These are phyloP conservation scores for Ehretia macrophylla DNA, from an alignment of 257 asterid species.

Conservation along the genomic window DNA sequence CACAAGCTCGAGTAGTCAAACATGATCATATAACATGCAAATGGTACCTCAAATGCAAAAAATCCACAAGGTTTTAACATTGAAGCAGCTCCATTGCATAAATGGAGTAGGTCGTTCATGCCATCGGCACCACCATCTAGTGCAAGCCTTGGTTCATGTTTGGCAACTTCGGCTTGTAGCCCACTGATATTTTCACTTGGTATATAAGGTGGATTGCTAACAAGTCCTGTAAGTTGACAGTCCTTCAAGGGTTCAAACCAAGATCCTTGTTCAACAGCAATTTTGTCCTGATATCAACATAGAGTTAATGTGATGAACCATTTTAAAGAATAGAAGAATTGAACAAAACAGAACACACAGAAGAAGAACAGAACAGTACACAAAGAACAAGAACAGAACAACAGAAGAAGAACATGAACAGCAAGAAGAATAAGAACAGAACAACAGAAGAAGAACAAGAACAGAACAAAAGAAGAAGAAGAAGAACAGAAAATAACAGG, in stretches of 20 bases:
- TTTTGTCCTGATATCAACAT: conserved; percentile 40
- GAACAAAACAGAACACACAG: not conserved
- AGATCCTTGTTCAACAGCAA: conserved; percentile 59
- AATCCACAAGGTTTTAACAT: conserved; percentile 79
- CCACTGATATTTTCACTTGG: conserved; percentile 63
- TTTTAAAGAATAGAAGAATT: not conserved
- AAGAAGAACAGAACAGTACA: no score
- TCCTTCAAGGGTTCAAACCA: conserved; percentile 85
- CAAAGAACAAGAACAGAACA: no score
- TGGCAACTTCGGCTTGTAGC: conserved; percentile 78
- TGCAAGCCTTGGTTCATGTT: conserved; percentile 79
- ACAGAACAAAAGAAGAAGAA: no score
- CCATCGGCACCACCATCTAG: conserved; percentile 86
- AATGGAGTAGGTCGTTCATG: conserved; percentile 59
- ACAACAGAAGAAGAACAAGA: no score
- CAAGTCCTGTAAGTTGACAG: conserved; percentile 50
- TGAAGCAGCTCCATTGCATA: conserved; percentile 66
- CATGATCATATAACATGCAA: not conserved
- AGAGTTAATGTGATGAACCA: not conserved
- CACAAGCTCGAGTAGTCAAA: no score
- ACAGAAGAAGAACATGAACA: no score
- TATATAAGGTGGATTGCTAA: conserved; percentile 89
- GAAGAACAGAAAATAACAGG: no score
- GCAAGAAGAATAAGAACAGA: no score
- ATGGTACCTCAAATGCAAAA: conserved; percentile 81